Evolutionary conservation across 2,329 filamentous ascomycete species (phyloP).

Genomic region (Dendrostoma leiphaemia): DNA sequence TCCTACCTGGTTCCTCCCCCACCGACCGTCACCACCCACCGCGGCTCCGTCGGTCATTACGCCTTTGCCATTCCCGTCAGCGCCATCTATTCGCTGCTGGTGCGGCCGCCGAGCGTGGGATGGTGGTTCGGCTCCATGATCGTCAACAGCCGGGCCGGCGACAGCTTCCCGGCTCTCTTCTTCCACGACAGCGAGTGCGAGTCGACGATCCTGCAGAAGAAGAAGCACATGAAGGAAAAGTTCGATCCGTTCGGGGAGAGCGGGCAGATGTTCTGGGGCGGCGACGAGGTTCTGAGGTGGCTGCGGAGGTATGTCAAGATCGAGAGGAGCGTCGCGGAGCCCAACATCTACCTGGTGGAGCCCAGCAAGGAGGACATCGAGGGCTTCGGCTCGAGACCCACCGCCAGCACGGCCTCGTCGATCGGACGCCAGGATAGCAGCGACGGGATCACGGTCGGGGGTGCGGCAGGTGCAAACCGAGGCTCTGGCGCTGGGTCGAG

Average conservation of each 20-base stretch:
- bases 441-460: constrained; percentile 28
- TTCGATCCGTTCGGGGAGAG: constrained; percentile 88
- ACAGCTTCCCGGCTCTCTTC: constrained; percentile 93
- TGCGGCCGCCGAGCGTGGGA: constrained; percentile 87
- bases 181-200: constrained; percentile 98
- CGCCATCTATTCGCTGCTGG: constrained; percentile 85
- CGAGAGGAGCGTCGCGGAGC: constrained; percentile 81
- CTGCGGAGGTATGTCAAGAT: constrained; percentile 79
- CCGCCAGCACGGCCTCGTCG: constrained; percentile 40
- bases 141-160: constrained; percentile 85
- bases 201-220: constrained; percentile 91
- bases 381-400: constrained; percentile 69
- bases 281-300: constrained; percentile 93
- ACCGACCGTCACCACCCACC: constrained; percentile 77
- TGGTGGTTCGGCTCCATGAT: constrained; percentile 99
- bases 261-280: constrained; percentile 94
- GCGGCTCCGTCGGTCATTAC: constrained; percentile 71
- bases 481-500: constrained; percentile 36
- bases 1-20: constrained; percentile 89
- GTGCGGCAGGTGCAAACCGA: constrained; percentile 30
- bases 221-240: constrained; percentile 75
- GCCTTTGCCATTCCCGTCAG: constrained; percentile 89
- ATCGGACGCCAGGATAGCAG: constrained; percentile 40
- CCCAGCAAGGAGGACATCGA: constrained; percentile 80
- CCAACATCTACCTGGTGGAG: constrained; percentile 87